Base-by-base conservation (phyloP, 2,329 filamentous ascomycete genomes). In the Nemania bipapillata region DNA sequence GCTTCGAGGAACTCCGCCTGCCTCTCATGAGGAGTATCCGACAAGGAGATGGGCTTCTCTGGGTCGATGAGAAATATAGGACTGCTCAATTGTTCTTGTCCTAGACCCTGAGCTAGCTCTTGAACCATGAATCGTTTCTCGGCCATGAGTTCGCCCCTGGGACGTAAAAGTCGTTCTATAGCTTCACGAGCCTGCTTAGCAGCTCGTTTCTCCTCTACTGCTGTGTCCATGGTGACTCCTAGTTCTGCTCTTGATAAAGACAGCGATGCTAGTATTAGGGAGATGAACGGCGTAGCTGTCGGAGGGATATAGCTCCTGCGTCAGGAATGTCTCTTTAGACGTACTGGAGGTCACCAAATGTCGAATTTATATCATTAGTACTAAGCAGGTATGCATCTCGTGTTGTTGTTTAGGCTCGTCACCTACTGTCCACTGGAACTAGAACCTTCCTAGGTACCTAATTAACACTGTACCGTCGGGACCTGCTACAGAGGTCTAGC, bases 1-100 rank as follows among this genome's bases (percentile, higher is more conserved):
- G 86, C 86, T 54, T 85, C 83, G 32, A 89, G 74, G 70, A 89
- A 91, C 37, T 86, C 84, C 72, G 81, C 82, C 57, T 87, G 85
- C 17, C 85, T 74, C 0, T 86, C 87, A 37, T 80, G 82, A 0
- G 84, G 74, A 24, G 82, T 80, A 2, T 80, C 70, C 22, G 80
- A 76, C 15, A 79, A 56, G 20, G 77, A 77, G 61, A 83, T 73
- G 65, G 79, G 73, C 56, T 76, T 76, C 40, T 80, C 75, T 28
- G 79, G 68, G 52, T 84, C 82, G 42, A 83, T 75, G 11, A 90
- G 82, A 17, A 86, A 84, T 24, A 89, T 76, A 11, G 85, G 84
- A 24, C 80, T 80, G 50, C 77, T 78, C 56, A 82, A 76, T 30
- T 81, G 77, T n/a, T 80, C 81, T 68, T 82, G 79, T 17, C 82